A percentile compares a stretch with the other conserved stretches of the same genome.
phyloP scores from a whole-genome alignment of 768 basidiomycete genomes.

The Termitomyces sp. region DNA sequence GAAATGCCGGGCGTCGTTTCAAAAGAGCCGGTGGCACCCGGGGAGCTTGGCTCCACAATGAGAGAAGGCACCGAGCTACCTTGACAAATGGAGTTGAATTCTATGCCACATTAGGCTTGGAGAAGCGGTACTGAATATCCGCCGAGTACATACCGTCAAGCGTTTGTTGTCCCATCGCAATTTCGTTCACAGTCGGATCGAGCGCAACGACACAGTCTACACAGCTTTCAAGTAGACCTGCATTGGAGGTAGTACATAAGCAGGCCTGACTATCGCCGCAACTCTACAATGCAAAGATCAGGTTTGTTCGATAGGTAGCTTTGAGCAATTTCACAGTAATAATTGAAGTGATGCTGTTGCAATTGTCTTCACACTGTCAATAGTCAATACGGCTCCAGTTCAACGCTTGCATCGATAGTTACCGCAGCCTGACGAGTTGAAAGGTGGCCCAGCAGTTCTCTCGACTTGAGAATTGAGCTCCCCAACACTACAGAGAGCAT shows the following conservation, averaged over 20 bases:
- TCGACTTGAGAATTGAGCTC: not conserved
- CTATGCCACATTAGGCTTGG: not conserved
- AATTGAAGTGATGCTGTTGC: not conserved
- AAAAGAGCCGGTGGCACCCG: not conserved
- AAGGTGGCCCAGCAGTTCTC: not conserved
- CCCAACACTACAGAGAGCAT: not conserved
- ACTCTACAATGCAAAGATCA: constrained; percentile 9
- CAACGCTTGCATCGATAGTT: not conserved
- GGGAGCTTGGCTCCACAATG: not conserved
- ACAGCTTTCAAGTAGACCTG: constrained; percentile 21
- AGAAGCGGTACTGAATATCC: not conserved
- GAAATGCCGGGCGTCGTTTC: not conserved
- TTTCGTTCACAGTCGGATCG: constrained; percentile 7
- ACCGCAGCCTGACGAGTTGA: constrained; percentile 1
- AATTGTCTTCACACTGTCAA: constrained; percentile 6
- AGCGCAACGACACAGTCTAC: constrained; percentile 23
- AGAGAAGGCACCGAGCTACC: not conserved
- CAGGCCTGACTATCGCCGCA: constrained; percentile 19
- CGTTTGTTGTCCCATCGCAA: constrained; percentile 17
- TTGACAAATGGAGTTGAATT: not conserved
- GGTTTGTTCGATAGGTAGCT: not conserved
- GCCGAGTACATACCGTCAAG: constrained; percentile 18
- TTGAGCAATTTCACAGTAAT: not conserved
- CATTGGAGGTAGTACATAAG: constrained; percentile 20
- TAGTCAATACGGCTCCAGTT: constrained; percentile 8